A percentile compares a stretch with the other conserved stretches of the same genome.
phyloP scores from a whole-genome alignment of 345 rosid genomes.

The Ceriops tagal region DNA sequence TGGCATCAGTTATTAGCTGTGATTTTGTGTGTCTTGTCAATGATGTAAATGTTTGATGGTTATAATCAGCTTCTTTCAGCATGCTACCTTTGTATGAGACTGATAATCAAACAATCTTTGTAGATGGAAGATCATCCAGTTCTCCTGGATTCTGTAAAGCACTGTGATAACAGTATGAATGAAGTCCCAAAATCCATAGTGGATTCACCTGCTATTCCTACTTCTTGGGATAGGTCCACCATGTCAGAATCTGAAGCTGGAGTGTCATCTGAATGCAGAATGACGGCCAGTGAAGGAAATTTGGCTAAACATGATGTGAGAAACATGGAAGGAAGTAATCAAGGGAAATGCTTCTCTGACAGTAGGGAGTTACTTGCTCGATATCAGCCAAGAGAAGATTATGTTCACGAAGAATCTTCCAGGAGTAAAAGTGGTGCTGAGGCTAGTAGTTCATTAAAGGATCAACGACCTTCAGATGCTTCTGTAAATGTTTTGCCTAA shows the following conservation, averaged over 20 bases:
- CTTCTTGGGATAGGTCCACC: slow-evolving; percentile 25
- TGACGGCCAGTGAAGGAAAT: slow-evolving; percentile 20
- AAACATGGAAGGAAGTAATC: slow-evolving; percentile 24
- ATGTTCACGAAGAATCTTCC: slow-evolving; percentile 33
- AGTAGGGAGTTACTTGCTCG: slow-evolving; percentile 38
- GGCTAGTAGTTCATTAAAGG: slow-evolving; percentile 42
- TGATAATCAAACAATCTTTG: slow-evolving; percentile 12
- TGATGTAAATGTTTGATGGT: background rate
- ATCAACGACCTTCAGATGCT: slow-evolving; percentile 47
- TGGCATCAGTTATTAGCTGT: too few species aligned
- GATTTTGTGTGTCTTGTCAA: too few species aligned
- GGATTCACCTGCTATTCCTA: slow-evolving; percentile 24
- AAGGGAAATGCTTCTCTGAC: slow-evolving; percentile 33
- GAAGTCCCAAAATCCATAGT: slow-evolving; percentile 25
- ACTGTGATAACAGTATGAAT: slow-evolving; percentile 21
- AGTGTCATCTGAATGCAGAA: slow-evolving; percentile 30
- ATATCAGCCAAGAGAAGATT: slow-evolving; percentile 40
- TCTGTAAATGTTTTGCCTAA: slow-evolving; percentile 42
- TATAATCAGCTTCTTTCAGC: background rate
- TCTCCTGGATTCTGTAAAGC: slow-evolving; percentile 30
- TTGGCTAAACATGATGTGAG: slow-evolving; percentile 22
- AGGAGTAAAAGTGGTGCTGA: slow-evolving; percentile 38
- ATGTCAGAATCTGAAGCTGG: slow-evolving; percentile 32
- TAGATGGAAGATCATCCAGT: slow-evolving; percentile 45
- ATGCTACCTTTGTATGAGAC: background rate